Evolutionary conservation across 805 yeast genomes (phyloP).

Genomic region (Monosporozyma aerobia): DNA sequence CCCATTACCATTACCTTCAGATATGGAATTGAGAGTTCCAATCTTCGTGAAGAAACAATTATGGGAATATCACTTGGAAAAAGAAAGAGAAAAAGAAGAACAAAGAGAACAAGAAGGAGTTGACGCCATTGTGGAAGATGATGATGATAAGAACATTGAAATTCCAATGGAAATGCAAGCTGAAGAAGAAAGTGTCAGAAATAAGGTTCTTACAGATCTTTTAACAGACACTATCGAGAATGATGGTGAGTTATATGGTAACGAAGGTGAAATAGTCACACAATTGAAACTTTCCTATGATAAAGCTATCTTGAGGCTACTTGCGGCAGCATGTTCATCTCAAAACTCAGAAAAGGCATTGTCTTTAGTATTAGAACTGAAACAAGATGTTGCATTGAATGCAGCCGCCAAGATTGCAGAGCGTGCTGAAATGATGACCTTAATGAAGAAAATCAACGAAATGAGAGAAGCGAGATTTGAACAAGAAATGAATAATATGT

Average conservation of each 20-base stretch:
- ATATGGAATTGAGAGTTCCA: constrained; percentile 63
- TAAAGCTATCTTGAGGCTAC: constrained; percentile 64
- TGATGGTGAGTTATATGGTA: constrained; percentile 35
- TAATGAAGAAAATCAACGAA: constrained; percentile 48
- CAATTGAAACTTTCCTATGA: constrained; percentile 56
- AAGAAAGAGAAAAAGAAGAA: constrained; percentile 21
- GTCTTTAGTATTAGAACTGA: constrained; percentile 57
- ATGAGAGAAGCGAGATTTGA: constrained; percentile 38
- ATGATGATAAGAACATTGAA: constrained; percentile 15
- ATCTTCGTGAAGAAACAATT: constrained; percentile 31
- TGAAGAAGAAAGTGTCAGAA: constrained; percentile 58
- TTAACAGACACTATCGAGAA: constrained; percentile 47
- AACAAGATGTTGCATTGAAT: constrained; percentile 66
- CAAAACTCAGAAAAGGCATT: constrained; percentile 57
- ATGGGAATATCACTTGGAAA: constrained; percentile 22
- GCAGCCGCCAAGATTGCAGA: constrained; percentile 85
- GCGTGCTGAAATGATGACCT: constrained; percentile 45
- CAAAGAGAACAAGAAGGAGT: constrained; percentile 9
- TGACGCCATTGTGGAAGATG: constrained; percentile 6
- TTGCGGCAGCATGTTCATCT: constrained; percentile 65
- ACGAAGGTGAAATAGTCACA: constrained; percentile 43
- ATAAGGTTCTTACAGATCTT: constrained; percentile 51
- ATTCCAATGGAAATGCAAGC: constrained; percentile 31
- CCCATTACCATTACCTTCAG: constrained; percentile 80
- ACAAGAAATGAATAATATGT: constrained; percentile 14